phyloP scores from a whole-genome alignment of 768 basidiomycete species.

The Kwoniella heveanensis region DNA sequence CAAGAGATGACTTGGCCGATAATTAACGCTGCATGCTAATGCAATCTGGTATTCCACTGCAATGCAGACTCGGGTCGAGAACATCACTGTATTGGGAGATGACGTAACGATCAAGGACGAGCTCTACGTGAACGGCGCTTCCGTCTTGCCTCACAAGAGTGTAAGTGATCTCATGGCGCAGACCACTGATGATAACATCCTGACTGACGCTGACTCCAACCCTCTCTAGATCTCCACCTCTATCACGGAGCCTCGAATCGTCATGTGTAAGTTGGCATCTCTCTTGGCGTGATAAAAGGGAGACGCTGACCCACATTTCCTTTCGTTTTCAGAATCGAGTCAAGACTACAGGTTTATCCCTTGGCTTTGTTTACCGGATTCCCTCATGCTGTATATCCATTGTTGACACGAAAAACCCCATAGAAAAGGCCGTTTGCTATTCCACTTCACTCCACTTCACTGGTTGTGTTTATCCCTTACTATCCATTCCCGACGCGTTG shows the following conservation, averaged over 20 bases:
- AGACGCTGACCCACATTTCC: too few relatives aligned
- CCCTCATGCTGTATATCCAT: background rate
- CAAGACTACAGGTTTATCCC: constrained; percentile 1
- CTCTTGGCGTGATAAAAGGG: too few relatives aligned
- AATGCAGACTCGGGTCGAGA: constrained; percentile 54
- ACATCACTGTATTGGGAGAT: constrained; percentile 59
- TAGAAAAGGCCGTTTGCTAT: too few relatives aligned
- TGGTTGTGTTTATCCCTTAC: too few relatives aligned
- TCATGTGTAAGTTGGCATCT: constrained; percentile 49
- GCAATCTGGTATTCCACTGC: too few relatives aligned
- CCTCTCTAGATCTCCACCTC: constrained; percentile 51
- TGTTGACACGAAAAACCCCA: too few relatives aligned
- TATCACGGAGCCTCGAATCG: constrained; percentile 56
- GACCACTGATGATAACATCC: background rate
- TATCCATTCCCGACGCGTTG: too few relatives aligned
- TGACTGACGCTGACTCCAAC: background rate
- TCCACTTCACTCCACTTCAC: too few relatives aligned
- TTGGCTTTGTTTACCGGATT: background rate
- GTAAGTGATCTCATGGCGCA: constrained; percentile 33
- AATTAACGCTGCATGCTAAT: too few relatives aligned
- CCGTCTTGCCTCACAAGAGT: constrained; percentile 57
- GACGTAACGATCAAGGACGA: constrained; percentile 61
- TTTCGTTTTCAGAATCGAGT: too few relatives aligned
- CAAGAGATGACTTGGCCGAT: too few relatives aligned
- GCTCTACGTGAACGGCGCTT: constrained; percentile 59